Evolutionary conservation across 495 filamentous ascomycete species (phyloP).

Genomic region (Trichoderma virens): DNA sequence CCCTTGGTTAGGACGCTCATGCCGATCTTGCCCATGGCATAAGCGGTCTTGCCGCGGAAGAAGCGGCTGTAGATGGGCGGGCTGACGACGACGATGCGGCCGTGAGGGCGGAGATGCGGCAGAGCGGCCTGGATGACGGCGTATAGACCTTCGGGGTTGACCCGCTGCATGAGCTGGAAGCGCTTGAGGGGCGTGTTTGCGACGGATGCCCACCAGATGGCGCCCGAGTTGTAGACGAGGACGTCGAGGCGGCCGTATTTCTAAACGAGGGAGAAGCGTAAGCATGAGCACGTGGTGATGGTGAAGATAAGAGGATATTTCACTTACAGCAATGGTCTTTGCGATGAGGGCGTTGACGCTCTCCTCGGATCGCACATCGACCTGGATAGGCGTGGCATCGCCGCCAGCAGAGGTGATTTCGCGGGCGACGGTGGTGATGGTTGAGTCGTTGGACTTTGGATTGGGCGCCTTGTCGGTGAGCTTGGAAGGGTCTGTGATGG

Average conservation of each 20-base stretch:
- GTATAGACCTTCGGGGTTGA: constrained; percentile 73
- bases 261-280: constrained; percentile 12
- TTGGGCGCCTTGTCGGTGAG: constrained; percentile 63
- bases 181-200: constrained; percentile 66
- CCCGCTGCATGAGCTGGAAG: constrained; percentile 73
- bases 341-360: constrained; percentile 57
- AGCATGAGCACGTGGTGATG: not conserved
- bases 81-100: constrained; percentile 68
- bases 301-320: not conserved
- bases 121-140: constrained; percentile 57
- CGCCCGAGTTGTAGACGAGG: constrained; percentile 75
- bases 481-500: constrained; percentile 53
- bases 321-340: constrained; percentile 45
- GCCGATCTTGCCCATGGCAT: constrained; percentile 78
- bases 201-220: constrained; percentile 80
- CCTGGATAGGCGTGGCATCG: constrained; percentile 55
- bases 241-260: constrained; percentile 61
- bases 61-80: constrained; percentile 83
- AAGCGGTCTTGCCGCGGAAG: constrained; percentile 79
- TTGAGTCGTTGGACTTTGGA: constrained; percentile 71
- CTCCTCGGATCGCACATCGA: constrained; percentile 59
- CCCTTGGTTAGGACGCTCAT: constrained; percentile 81
- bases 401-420: constrained; percentile 66
- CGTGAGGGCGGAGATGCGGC: constrained; percentile 48
- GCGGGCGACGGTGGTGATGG: constrained; percentile 74